Percentiles rank a stretch among this genome's conserved stretches.
phyloP scores from a whole-genome alignment of 345 rosid genomes.

The Moringa oleifera region DNA sequence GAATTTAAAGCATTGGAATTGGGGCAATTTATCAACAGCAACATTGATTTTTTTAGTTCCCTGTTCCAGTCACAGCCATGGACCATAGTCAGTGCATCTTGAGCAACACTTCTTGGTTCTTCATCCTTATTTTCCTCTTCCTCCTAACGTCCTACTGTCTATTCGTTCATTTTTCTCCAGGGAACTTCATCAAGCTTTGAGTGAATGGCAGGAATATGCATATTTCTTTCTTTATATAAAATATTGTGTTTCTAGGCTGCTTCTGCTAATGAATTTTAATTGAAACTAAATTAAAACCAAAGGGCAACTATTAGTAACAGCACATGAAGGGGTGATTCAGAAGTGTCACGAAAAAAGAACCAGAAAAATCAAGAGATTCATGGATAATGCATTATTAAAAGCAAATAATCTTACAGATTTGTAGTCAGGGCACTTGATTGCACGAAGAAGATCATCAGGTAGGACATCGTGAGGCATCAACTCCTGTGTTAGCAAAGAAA shows the following conservation, averaged over 20 bases:
- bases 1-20: conserved; percentile 38
- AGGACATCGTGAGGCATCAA: conserved; percentile 46
- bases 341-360: background rate
- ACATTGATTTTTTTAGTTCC: conserved; percentile 50
- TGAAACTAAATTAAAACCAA: too few species aligned
- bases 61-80: conserved; percentile 24
- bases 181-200: background rate
- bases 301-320: too few species aligned
- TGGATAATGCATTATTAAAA: background rate
- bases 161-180: background rate
- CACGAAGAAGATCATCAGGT: conserved; percentile 38
- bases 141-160: background rate
- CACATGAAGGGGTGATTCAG: too few species aligned
- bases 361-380: background rate
- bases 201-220: background rate
- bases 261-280: too few species aligned
- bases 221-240: too few species aligned
- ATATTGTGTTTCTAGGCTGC: too few species aligned
- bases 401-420: conserved; percentile 41
- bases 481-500: conserved; percentile 27
- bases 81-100: background rate
- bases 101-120: background rate
- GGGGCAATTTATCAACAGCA: conserved; percentile 42
- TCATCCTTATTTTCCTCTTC: background rate
- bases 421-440: conserved; percentile 46